These are phyloP conservation scores for Colletotrichum cuscutae DNA, from an alignment of 2,329 filamentous ascomycete species.

Conservation along the genomic window DNA sequence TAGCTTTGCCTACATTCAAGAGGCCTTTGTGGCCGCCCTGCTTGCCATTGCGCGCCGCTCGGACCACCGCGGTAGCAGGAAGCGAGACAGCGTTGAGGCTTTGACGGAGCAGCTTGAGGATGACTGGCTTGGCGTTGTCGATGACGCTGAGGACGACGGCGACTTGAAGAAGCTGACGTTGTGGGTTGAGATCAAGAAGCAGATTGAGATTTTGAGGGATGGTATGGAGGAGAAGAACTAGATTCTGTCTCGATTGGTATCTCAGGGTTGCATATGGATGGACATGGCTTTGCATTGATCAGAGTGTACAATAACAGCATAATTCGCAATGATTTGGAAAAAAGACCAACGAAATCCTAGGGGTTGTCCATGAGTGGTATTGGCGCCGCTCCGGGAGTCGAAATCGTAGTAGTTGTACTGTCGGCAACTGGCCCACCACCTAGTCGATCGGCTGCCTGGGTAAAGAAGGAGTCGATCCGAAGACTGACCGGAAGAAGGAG, in stretches of 20 bases:
- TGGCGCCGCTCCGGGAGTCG: background rate
- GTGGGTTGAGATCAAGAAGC: slow-evolving; percentile 72
- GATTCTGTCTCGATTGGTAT: background rate
- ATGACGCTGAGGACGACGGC: slow-evolving; percentile 38
- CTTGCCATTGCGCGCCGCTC: slow-evolving; percentile 63
- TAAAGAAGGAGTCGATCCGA: slow-evolving; percentile 52
- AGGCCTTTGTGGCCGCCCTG: slow-evolving; percentile 73
- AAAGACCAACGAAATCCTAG: background rate
- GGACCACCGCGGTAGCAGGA: slow-evolving; percentile 9
- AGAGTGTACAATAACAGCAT: background rate
- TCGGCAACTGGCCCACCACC: background rate
- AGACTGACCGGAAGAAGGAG: slow-evolving; percentile 49
- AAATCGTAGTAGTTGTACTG: too few species aligned
- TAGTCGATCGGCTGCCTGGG: slow-evolving; percentile 42
- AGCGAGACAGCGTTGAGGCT: slow-evolving; percentile 41
- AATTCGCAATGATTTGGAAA: background rate
- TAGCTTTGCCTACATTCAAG: slow-evolving; percentile 77
- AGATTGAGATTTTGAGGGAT: slow-evolving; percentile 68
- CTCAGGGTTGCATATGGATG: background rate
- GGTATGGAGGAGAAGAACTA: slow-evolving; percentile 59
- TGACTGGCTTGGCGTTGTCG: slow-evolving; percentile 49
- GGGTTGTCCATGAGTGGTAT: background rate
- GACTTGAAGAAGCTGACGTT: slow-evolving; percentile 62
- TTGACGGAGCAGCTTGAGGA: slow-evolving; percentile 46
- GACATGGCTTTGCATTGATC: too few species aligned